Evolutionary conservation across 345 rosid genomes (phyloP), one percentile per base, ranked within the genome.

Genomic region (Hypericum perforatum): DNA sequence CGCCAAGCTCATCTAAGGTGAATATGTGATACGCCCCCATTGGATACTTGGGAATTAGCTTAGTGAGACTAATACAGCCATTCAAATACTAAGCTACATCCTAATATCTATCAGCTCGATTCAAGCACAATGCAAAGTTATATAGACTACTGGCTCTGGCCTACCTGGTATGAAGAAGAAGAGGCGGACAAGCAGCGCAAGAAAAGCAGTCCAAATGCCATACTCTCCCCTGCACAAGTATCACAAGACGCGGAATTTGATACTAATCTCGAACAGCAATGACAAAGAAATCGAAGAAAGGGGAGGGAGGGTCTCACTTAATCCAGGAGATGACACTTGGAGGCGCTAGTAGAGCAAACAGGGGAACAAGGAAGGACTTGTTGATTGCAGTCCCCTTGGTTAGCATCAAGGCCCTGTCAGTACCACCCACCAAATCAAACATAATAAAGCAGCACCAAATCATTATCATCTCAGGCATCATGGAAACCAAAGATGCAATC

Each of bases 91-190:
- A 22, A 22, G 32, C 32, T 22, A 22, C 32, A 22, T 22, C 32
- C 32, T 22, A 22, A 22, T 22, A 1, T 22, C 32, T 4, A 22
- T 22, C 32, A 22, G 32, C 32, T 22, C 32, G 4, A 22, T 22
- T 22, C 32, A 22, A 22, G 32, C 32, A 4, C 32, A 4, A 22
- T 22, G 32, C 4, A 22, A 7, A 45, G 9, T 46, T 50, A 43
- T 44, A 43, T 39, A 16, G 22, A 13, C 22, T 46, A 14, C 50
- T n/a, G 22, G 32, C 29, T 6, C 7, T 14, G 63, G 51, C 52
- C 22, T 71, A 87, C 98, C 98, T 50, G 98, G 96, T 52, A 87
- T 71, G 52, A 70, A 43, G 73, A 82, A 92, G 78, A 92, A 85
- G 9, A 87, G 79, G 16, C 96, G 96, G 48, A 78, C 80, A 39